A percentile compares a stretch with the other conserved stretches of the same genome.
Conservation (phyloP, 345 rosid genomes). For the Aegle marmelos region DNA sequence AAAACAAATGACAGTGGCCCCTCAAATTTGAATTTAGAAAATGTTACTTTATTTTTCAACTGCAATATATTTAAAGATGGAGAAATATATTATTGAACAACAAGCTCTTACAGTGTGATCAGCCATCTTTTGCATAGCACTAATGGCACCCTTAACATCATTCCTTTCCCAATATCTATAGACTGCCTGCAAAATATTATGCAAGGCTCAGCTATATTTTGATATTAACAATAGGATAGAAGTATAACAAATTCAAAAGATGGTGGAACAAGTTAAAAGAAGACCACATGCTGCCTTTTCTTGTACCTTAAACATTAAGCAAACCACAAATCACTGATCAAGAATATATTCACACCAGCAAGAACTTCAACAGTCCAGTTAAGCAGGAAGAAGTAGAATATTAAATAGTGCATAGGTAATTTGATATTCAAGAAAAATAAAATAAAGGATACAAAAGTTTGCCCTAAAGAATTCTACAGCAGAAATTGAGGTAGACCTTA, state of each 20-base stretch:
- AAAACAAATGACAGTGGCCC: not conserved
- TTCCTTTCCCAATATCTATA: conserved; percentile 86
- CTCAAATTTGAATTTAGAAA: not conserved
- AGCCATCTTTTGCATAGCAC: conserved; percentile 90
- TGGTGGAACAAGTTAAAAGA: not conserved
- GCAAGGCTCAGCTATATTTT: conserved; percentile 27
- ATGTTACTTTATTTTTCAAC: not conserved
- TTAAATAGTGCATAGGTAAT: not conserved
- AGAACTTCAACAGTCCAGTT: not conserved
- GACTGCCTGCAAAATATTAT: conserved; percentile 53
- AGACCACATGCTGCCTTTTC: not conserved
- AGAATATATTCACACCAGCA: not conserved
- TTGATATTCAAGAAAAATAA: not conserved
- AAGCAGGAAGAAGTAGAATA: not conserved
- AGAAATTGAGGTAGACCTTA: not conserved
- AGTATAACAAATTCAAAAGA: not conserved
- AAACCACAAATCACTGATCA: not conserved
- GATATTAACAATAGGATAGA: not conserved
- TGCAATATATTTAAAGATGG: not conserved
- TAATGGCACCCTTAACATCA: conserved; percentile 72
- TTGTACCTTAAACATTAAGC: not conserved
- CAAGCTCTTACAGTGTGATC: conserved; percentile 68
- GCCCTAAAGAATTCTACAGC: not conserved
- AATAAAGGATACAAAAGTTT: not conserved
- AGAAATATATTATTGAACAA: not conserved